Conservation (phyloP, 345 rosid genomes). For the Excoecaria cochinchinensis region DNA sequence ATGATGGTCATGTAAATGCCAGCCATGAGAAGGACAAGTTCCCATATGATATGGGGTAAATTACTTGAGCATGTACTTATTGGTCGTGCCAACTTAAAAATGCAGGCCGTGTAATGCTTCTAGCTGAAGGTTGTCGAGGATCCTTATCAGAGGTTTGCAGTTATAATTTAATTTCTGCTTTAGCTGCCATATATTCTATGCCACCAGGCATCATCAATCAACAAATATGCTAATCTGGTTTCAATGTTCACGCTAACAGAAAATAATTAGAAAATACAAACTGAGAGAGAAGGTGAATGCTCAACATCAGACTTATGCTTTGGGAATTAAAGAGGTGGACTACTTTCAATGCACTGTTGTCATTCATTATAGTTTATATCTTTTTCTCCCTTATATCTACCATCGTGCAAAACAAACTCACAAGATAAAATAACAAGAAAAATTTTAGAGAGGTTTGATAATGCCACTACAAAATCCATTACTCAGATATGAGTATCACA, state of each 20-base stretch:
- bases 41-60: not conserved
- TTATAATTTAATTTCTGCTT: constrained; percentile 19
- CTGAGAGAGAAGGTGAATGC: constrained; percentile 78
- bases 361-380: not conserved
- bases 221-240: constrained; percentile 19
- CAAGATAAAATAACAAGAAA: not conserved
- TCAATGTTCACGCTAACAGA: constrained; percentile 42
- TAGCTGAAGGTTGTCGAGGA: constrained; percentile 98
- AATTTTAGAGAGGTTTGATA: not conserved
- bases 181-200: not conserved
- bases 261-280: constrained; percentile 58
- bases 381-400: not conserved
- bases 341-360: constrained; percentile 7
- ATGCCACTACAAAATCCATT: not conserved
- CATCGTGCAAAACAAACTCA: not conserved
- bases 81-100: constrained; percentile 16
- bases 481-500: not conserved
- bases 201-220: constrained; percentile 4
- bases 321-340: constrained; percentile 91
- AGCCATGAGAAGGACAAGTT: not conserved
- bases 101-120: constrained; percentile 72
- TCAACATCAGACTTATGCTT: constrained; percentile 94
- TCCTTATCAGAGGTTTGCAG: constrained; percentile 84
- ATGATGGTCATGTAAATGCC: not conserved
- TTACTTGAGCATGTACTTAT: not conserved